These are phyloP conservation scores for Epichloe bromicola DNA, from an alignment of 2,329 filamentous ascomycete genomes.

Conservation along the genomic window DNA sequence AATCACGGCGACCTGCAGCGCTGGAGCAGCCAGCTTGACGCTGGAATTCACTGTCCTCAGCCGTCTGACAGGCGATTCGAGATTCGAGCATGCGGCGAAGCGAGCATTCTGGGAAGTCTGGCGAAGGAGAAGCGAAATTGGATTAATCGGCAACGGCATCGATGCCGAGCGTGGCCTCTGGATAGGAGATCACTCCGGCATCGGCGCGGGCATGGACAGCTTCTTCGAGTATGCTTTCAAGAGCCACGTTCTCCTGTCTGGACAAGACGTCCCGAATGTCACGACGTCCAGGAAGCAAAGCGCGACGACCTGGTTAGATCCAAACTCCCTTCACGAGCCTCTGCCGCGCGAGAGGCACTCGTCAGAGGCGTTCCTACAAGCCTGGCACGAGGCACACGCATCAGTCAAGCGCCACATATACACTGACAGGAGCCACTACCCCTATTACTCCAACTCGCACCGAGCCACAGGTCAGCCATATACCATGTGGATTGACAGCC, in stretches of 20 bases:
- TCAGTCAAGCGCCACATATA: conserved; percentile 89
- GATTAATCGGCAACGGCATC: conserved; percentile 80
- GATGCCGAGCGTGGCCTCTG: conserved; percentile 84
- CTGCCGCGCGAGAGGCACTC: conserved; percentile 54
- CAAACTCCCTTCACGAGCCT: conserved; percentile 48
- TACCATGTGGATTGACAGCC: conserved; percentile 89
- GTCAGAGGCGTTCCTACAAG: conserved; percentile 63
- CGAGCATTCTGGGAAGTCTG: conserved; percentile 97
- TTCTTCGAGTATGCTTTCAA: conserved; percentile 99
- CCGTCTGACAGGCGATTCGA: conserved; percentile 68
- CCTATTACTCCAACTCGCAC: conserved; percentile 87
- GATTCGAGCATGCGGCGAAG: conserved; percentile 86
- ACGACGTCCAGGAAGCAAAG: conserved; percentile 27
- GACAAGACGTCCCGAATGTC: conserved; percentile 45
- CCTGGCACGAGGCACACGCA: conserved; percentile 75
- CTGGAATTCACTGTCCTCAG: conserved; percentile 88
- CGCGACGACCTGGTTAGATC: conserved; percentile 41
- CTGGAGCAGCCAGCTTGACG: conserved; percentile 88
- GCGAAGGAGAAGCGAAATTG: conserved; percentile 71
- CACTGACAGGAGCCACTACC: conserved; percentile 61
- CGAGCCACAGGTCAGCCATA: conserved; percentile 75
- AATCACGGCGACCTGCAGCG: conserved; percentile 91
- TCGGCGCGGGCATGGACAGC: conserved; percentile 92
- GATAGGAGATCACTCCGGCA: conserved; percentile 81
- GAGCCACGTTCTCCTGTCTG: conserved; percentile 79